Base-by-base conservation (phyloP, 805 yeast genomes). In the Spathaspora arborariae region DNA sequence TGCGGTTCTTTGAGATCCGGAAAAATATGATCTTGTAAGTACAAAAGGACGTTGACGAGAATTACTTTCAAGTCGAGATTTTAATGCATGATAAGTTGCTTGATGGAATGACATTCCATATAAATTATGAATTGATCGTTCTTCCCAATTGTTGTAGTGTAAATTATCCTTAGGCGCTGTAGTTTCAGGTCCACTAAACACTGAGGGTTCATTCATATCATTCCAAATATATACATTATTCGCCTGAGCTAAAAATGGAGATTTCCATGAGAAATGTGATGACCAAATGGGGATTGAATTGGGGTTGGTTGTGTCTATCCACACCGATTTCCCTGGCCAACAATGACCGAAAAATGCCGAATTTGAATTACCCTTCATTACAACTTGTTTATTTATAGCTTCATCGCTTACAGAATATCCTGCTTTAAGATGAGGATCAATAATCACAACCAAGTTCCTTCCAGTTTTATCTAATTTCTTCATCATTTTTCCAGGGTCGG, bases 201-300 rank as follows among this genome's bases (percentile, higher is more conserved):
- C 85, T 0, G 97, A 88, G 1, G 98, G 97, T 67, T 94, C 99
- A 65, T 87, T 88, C 99, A 94, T 94, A 63, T 94, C 99, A 64
- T 92, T 94, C 99, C 99, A 94, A 16, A 94, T 69, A 57, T 84
- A 84, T 41, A 89, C 64, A 58, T 94, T 94, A 11, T 77, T 70
- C 8, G 85, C 78, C 79, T 45, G 77, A 71, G 55, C 64, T 52
- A 71, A 53, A 39, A 70, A 67, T 40, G 50, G 48, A 38, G 60
- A 58, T 1, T 64, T 58, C 3, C 72, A 60, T 8, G 82, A 81
- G 57, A 78, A 81, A 41, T 80, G 74, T 2, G 64, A 50, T 41
- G 67, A 68, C 97, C 97, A 91, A 48, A 76, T 74, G 4, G 62
- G 59, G 45, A 68, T 76, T 1, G 90, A 78, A 0, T 64, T 57